A percentile compares a stretch with the other conserved stretches of the same genome.
These are phyloP conservation scores for Podosphaera aphanis DNA, from an alignment of 2,329 filamentous ascomycete species.

Conservation along the genomic window DNA sequence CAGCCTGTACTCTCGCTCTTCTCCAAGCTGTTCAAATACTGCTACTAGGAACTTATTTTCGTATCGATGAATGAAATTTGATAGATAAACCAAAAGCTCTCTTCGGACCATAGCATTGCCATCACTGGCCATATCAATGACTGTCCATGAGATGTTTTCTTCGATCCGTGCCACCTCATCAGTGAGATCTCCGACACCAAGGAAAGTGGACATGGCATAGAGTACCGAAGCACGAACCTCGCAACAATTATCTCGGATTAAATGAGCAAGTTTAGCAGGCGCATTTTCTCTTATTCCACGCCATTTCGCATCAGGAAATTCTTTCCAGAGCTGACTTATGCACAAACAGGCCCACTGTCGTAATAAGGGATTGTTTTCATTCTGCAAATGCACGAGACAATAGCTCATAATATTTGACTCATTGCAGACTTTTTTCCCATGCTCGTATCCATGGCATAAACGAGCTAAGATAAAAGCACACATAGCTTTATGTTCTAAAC, in stretches of 20 bases:
- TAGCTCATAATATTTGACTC: constrained; percentile 75
- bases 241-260: constrained; percentile 66
- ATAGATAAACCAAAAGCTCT: constrained; percentile 82
- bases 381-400: constrained; percentile 61
- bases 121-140: constrained; percentile 80
- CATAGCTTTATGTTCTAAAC: constrained; percentile 92
- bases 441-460: constrained; percentile 85
- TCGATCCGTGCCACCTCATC: constrained; percentile 80
- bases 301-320: constrained; percentile 86
- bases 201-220: constrained; percentile 77
- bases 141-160: constrained; percentile 68
- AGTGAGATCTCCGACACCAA: constrained; percentile 80
- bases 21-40: constrained; percentile 70
- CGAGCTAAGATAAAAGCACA: constrained; percentile 94
- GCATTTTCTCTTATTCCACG: constrained; percentile 76
- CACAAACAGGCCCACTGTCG: constrained; percentile 92
- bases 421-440: constrained; percentile 78
- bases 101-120: constrained; percentile 86
- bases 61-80: constrained; percentile 72
- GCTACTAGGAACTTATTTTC: constrained; percentile 80
- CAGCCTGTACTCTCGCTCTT: constrained; percentile 50
- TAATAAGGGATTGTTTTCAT: constrained; percentile 68
- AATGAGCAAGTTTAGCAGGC: constrained; percentile 49
- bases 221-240: constrained; percentile 88
- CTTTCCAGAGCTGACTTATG: constrained; percentile 81